Conservation (phyloP, 129 eudicot species). For the Daucus carota region DH1_v3.0 NC_030383.2:40082501-40083000, state of each 20-base stretch:
- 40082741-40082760: slow-evolving; percentile 89
- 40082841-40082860: slow-evolving; percentile 65
- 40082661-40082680: slow-evolving; percentile 5
- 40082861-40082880: slow-evolving; percentile 84
- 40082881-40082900: slow-evolving; percentile 44
- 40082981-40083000: slow-evolving; percentile 70
- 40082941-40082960: slow-evolving; percentile 99
- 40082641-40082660: background rate
- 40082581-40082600: slow-evolving; percentile 70
- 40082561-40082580: slow-evolving; percentile 47
- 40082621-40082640: background rate
- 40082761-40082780: slow-evolving; percentile 45
- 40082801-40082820: slow-evolving; percentile 60
- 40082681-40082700: slow-evolving; percentile 62
- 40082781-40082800: slow-evolving; percentile 54
- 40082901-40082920: slow-evolving; percentile 50
- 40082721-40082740: slow-evolving; percentile 81
- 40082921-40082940: slow-evolving; percentile 89
- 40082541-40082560: slow-evolving; percentile 8
- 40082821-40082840: slow-evolving; percentile 94
- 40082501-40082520: slow-evolving; percentile 5
- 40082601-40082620: slow-evolving; percentile 16
- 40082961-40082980: slow-evolving; percentile 53
- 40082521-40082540: slow-evolving; percentile 16
- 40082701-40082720: slow-evolving; percentile 84